These are phyloP conservation scores for Diaporthe aspalathi DNA, from an alignment of 2,329 filamentous ascomycete genomes.

Conservation along the genomic window DNA sequence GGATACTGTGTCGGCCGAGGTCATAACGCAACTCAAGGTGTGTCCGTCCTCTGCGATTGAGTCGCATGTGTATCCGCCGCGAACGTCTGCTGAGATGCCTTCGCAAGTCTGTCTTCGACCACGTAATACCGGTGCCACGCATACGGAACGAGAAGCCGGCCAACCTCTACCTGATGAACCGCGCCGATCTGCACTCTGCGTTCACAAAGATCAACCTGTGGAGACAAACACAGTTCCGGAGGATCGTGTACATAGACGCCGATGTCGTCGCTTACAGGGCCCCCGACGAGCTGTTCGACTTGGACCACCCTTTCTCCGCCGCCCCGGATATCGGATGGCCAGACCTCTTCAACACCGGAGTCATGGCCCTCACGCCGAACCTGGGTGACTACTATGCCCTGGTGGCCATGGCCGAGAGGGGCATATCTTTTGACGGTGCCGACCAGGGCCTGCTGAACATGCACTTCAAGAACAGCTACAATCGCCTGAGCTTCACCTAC, in stretches of 20 bases:
- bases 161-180: conserved; percentile 92
- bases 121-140: conserved; percentile 84
- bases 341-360: conserved; percentile 96
- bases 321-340: conserved; percentile 98
- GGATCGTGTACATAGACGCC: conserved; percentile 94
- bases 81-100: conserved; percentile 41
- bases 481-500: conserved; percentile 93
- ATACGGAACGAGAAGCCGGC: conserved; percentile 81
- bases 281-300: conserved; percentile 89
- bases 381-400: conserved; percentile 89
- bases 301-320: conserved; percentile 71
- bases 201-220: conserved; percentile 98
- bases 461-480: conserved; percentile 86
- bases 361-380: conserved; percentile 91
- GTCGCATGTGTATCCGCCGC: conserved; percentile 1
- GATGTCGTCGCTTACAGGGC: conserved; percentile 92
- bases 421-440: conserved; percentile 95
- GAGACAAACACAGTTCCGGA: conserved; percentile 89
- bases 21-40: conserved; percentile 83
- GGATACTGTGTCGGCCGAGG: conserved; percentile 80
- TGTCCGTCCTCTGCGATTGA: conserved; percentile 41
- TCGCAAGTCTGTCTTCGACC: conserved; percentile 81
- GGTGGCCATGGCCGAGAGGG: conserved; percentile 82
- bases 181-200: conserved; percentile 87
- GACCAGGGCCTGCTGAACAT: conserved; percentile 97